phyloP scores from a whole-genome alignment of 2,329 filamentous ascomycete species.

The Fusarium nelsonii region DNA sequence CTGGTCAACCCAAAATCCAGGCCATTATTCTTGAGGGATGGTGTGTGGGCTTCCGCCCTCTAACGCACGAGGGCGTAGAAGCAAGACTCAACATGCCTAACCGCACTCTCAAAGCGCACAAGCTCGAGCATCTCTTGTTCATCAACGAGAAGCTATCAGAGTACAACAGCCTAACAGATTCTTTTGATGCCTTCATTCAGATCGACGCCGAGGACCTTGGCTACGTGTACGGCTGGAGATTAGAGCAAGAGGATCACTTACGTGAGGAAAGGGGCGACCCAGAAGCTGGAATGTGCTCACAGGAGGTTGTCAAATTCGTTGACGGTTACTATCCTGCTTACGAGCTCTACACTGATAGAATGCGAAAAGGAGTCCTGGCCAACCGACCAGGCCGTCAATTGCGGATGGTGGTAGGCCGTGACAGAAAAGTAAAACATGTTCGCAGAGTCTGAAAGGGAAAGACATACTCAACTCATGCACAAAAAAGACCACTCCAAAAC shows the following conservation, averaged over 20 bases:
- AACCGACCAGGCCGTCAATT: conserved; percentile 67
- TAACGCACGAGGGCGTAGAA: conserved; percentile 64
- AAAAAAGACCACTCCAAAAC: conserved; percentile 11
- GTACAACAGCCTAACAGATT: conserved; percentile 64
- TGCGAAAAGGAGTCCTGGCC: conserved; percentile 69
- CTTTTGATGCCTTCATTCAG: conserved; percentile 68
- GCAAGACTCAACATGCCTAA: conserved; percentile 64
- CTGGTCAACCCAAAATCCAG: conserved; percentile 62
- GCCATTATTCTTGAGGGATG: conserved; percentile 90
- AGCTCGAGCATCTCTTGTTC: conserved; percentile 62
- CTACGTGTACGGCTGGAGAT: conserved; percentile 87
- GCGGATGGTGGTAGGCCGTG: conserved; percentile 70
- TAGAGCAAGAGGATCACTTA: conserved; percentile 82
- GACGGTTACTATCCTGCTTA: conserved; percentile 78
- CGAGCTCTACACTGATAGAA: conserved; percentile 73
- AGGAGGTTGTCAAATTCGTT: conserved; percentile 81
- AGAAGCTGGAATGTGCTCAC: conserved; percentile 80
- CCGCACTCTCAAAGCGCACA: conserved; percentile 63
- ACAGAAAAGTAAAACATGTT: conserved; percentile 70
- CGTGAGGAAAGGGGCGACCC: conserved; percentile 70
- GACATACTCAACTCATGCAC: neutral
- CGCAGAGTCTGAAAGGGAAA: conserved; percentile 57
- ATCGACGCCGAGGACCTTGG: conserved; percentile 76
- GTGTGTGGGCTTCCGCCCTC: conserved; percentile 85
- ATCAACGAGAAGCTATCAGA: conserved; percentile 61